Evolutionary conservation across 2,329 filamentous ascomycete genomes (phyloP), one percentile per base, ranked within the genome.

Genomic region (Fusarium sp.): DNA sequence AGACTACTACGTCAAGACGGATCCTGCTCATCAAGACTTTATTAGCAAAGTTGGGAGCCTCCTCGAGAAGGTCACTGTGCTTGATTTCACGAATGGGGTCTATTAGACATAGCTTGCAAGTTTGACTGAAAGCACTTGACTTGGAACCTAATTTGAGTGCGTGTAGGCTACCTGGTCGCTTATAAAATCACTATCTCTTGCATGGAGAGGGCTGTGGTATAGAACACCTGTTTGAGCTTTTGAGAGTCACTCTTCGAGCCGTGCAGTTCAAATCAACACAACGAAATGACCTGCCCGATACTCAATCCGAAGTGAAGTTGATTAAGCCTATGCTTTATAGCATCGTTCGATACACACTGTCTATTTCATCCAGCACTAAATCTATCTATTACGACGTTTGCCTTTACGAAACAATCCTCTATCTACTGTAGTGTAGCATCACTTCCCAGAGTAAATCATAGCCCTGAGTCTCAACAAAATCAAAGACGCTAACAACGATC

Each of bases 1-100:
- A 48, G 84, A 89, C 64, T 93, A 92, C 73, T 94, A 93, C 75
- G 78, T 91, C 9, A 78, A 86, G 53, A 79, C 88, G 30, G 91
- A 94, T 71, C 89, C 89, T 2, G 85, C 79, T 11, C 91, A 93
- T 75, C 79, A 83, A 37, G 85, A 78, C 0, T 93, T 92, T 69
- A 81, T 87, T n/a, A 80, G 84, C 58, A 84, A 79, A 60, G 75
- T 86, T 18, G 78, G 80, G 2, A 79, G 76, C 2, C 70, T 88
- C 3, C 71, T 90, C 16, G 79, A 86, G 64, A 86, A 86, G 74
- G 84, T 84, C 4, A 82, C 84, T 59, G 87, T 91, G 0, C 75
- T 91, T 4, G 89, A 91, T 75, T 92, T 90, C 78, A 80, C 78
- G 46, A 81, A 84, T 12, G 87, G 86, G 0, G 81, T 81, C 0